Evolutionary conservation across 306 rosid genomes (phyloP).

Genomic region (Rubus idaeus): DNA sequence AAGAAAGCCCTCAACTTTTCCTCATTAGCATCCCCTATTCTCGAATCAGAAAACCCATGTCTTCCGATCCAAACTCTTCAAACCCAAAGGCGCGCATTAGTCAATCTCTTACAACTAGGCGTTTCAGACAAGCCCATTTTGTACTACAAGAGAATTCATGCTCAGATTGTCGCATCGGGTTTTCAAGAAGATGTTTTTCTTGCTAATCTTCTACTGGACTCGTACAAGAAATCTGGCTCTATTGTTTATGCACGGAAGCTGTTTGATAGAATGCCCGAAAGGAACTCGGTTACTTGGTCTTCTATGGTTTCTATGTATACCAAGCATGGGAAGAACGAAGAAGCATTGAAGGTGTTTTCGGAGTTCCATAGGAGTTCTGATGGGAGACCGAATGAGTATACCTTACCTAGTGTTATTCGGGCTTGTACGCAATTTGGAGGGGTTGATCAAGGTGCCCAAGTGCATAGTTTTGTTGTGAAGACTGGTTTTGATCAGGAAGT

Average conservation of each 20-base stretch:
- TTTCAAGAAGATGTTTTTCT: slow-evolving; percentile 60
- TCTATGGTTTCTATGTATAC: slow-evolving; percentile 77
- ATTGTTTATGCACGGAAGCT: slow-evolving; percentile 50
- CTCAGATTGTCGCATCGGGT: slow-evolving; percentile 57
- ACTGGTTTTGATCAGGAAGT: slow-evolving; percentile 63
- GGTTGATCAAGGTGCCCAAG: slow-evolving; percentile 49
- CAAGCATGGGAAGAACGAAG: slow-evolving; percentile 41
- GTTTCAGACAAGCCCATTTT: slow-evolving; percentile 29
- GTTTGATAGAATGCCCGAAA: slow-evolving; percentile 68
- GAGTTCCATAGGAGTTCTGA: slow-evolving; percentile 44
- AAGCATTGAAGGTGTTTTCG: slow-evolving; percentile 56
- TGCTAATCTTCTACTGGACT: slow-evolving; percentile 53
- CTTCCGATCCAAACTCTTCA: slow-evolving; percentile 30
- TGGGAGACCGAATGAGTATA: slow-evolving; percentile 61
- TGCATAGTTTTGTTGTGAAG: slow-evolving; percentile 61
- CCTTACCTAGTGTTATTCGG: slow-evolving; percentile 62
- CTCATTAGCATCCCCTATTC: slow-evolving; percentile 25
- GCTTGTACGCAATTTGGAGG: slow-evolving; percentile 64
- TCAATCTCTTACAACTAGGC: slow-evolving; percentile 45
- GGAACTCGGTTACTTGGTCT: slow-evolving; percentile 73
- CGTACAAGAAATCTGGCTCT: slow-evolving; percentile 34
- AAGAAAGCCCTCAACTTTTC: slow-evolving; percentile 25
- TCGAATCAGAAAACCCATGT: slow-evolving; percentile 28
- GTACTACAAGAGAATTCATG: slow-evolving; percentile 47
- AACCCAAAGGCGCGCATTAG: slow-evolving; percentile 47